Evolutionary conservation across 2,329 filamentous ascomycete genomes (phyloP).

Genomic region (Monosporascus sp.): DNA sequence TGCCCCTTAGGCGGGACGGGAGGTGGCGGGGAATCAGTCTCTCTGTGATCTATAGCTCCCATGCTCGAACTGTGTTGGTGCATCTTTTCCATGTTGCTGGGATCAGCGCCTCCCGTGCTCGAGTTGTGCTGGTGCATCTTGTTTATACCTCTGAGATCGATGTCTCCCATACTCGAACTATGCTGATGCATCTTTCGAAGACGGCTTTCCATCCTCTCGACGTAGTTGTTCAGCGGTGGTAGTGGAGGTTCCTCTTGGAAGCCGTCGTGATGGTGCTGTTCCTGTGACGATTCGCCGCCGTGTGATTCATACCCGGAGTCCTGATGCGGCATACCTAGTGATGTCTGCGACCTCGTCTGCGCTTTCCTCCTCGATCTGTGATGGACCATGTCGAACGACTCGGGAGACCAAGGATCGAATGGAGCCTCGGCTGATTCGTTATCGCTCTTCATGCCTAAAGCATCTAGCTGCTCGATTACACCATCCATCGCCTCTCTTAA

Average conservation of each 20-base stretch:
- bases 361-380: constrained; percentile 33
- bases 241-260: constrained; percentile 48
- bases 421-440: constrained; percentile 51
- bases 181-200: constrained; percentile 66
- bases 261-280: constrained; percentile 34
- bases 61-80: constrained; percentile 53
- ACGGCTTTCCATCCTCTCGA: constrained; percentile 84
- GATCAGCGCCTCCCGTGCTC: constrained; percentile 25
- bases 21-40: constrained; percentile 13
- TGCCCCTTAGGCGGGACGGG: constrained; percentile 42
- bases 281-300: constrained; percentile 48
- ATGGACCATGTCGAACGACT: constrained; percentile 64
- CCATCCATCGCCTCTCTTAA: constrained; percentile 95
- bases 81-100: constrained; percentile 39
- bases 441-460: constrained; percentile 63
- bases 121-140: constrained; percentile 61
- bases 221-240: constrained; percentile 77
- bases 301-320: constrained; percentile 59
- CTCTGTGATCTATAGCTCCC: constrained; percentile 19
- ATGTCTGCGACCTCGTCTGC: constrained; percentile 58
- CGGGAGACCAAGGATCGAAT: constrained; percentile 81
- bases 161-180: constrained; percentile 35
- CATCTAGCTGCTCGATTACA: constrained; percentile 90
- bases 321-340: constrained; percentile 60
- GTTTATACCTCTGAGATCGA: constrained; percentile 14